phyloP scores from a whole-genome alignment of 345 rosid genomes.

The Citrus trifoliata region DNA sequence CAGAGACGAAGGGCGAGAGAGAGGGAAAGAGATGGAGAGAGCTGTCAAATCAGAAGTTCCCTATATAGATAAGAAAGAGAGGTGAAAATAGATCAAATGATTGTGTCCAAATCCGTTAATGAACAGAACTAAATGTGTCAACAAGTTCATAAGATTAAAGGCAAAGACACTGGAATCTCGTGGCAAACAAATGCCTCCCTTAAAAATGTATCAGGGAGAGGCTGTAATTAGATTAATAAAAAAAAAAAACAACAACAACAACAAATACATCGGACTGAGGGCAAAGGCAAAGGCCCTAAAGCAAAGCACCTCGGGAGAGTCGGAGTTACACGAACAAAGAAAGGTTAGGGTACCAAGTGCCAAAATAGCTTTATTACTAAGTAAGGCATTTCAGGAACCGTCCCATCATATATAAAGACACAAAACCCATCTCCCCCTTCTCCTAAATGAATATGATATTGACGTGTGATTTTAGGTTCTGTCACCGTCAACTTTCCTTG shows the following conservation, averaged over 20 bases:
- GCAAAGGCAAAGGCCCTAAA: background rate
- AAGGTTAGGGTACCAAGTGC: slow-evolving; percentile 44
- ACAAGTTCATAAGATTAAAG: background rate
- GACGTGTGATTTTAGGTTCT: slow-evolving; percentile 53
- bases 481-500: slow-evolving; percentile 66
- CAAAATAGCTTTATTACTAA: slow-evolving; percentile 41
- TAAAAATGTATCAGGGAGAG: background rate
- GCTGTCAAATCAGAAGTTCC: slow-evolving; percentile 33
- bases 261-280: slow-evolving; percentile 20
- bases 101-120: slow-evolving; percentile 43
- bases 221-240: background rate
- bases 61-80: slow-evolving; percentile 23
- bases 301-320: slow-evolving; percentile 42
- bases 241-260: background rate
- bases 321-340: slow-evolving; percentile 72
- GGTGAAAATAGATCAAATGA: slow-evolving; percentile 28
- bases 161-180: slow-evolving; percentile 23
- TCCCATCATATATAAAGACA: slow-evolving; percentile 54
- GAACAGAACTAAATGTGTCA: slow-evolving; percentile 17
- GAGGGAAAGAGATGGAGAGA: background rate
- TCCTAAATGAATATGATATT: slow-evolving; percentile 28
- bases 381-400: slow-evolving; percentile 61
- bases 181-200: slow-evolving; percentile 14
- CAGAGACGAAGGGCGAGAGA: background rate
- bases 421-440: slow-evolving; percentile 3